Evolutionary conservation across 305 asterid species (phyloP), one percentile per base, ranked within the genome.

Genomic region (Fraxinus albicans): DNA sequence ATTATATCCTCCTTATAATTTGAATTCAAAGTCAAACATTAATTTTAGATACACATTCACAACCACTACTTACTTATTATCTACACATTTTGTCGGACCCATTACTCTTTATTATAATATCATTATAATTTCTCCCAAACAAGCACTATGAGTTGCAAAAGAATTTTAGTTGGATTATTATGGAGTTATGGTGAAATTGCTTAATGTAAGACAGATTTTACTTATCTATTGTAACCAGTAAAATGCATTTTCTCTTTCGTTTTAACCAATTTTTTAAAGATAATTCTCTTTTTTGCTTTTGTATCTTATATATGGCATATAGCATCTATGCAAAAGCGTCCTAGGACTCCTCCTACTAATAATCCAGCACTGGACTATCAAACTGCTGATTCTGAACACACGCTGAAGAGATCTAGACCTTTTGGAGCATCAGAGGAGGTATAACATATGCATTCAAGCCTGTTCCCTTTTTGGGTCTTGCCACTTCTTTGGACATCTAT

Each of bases 301-400:
- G 67, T 85, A 84, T 85, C 73, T 69, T 70, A 83, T 86, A 81
- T 86, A 83, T 79, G 75, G 81, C 74, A 73, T 67, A 77, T 85
- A 92, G 97, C 77, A 40, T 84, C 93, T 44, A 83, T 88, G 88
- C 81, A 86, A 85, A 93, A 93, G 92, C 91, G 89, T 81, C 92
- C 96, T 76, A 90, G 92, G 90, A 92, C 92, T 80, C 93, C 95
- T 81, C 88, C 93, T 82, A 79, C 89, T 72, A 89, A 80, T 78
- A 89, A 80, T 88, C 89, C 90, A 79, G 90, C 91, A 76, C 82
- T 88, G 89, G 94, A 93, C 85, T 89, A 88, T 89, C 94, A 92
- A 88, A 88, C 89, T 88, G 92, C 91, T 36, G 96, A 91, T 86
- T 88, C 93, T 63, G 96, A 92, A 80, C 94, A 92, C 23, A 80